Conservation (phyloP, 2,329 filamentous ascomycete genomes). For the Cadophora luteo-olivacea region DNA sequence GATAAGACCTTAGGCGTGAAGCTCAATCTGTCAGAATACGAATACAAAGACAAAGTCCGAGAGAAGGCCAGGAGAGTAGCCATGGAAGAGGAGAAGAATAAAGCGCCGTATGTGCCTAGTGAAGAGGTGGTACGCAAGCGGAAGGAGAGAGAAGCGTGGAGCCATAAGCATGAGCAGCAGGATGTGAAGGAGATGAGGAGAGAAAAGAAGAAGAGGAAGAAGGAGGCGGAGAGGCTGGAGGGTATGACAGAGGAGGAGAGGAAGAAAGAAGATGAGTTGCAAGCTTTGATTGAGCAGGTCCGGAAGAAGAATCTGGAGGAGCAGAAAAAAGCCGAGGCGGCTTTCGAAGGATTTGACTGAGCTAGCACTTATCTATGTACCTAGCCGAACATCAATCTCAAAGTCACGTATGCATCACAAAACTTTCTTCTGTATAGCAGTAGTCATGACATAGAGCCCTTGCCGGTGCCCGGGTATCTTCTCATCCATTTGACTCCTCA, state of each 20-base stretch:
- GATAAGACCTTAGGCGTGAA: slow-evolving; percentile 68
- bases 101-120: slow-evolving; percentile 45
- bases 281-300: slow-evolving; percentile 69
- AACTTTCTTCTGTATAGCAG: not conserved
- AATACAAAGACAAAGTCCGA: slow-evolving; percentile 74
- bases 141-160: slow-evolving; percentile 74
- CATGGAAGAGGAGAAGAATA: slow-evolving; percentile 56
- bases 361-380: not conserved
- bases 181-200: slow-evolving; percentile 65
- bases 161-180: slow-evolving; percentile 70
- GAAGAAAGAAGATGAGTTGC: slow-evolving; percentile 65
- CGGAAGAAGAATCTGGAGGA: slow-evolving; percentile 54
- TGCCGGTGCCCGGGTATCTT: too few species aligned
- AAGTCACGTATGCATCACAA: not conserved
- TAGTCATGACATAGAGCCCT: too few species aligned
- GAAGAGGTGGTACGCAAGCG: slow-evolving; percentile 59
- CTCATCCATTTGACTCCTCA: not conserved
- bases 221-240: slow-evolving; percentile 66
- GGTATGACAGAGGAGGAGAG: slow-evolving; percentile 76
- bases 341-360: slow-evolving; percentile 45
- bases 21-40: slow-evolving; percentile 71
- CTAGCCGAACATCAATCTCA: not conserved
- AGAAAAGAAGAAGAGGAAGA: slow-evolving; percentile 68
- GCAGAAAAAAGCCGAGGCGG: slow-evolving; percentile 43
- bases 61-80: slow-evolving; percentile 69